Conservation (phyloP, 2,329 filamentous ascomycete species). For the Claviceps capensis region DNA sequence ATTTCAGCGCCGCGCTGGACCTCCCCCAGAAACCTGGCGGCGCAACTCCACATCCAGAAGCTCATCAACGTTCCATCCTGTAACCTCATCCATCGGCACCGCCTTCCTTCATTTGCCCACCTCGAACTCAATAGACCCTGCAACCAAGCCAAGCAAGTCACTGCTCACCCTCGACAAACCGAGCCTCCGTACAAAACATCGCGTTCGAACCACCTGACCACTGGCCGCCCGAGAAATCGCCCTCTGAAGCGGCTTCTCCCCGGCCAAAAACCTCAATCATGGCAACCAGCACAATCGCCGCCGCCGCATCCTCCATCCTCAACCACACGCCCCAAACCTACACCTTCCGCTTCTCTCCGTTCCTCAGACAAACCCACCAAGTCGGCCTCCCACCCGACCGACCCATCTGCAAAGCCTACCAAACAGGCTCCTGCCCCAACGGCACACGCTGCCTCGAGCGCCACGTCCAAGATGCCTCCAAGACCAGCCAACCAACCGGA, state of each 20-base stretch:
- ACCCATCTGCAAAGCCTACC: conserved; percentile 75
- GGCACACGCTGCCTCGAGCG: conserved; percentile 77
- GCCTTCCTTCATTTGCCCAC: background rate
- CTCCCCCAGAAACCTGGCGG: background rate
- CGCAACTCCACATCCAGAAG: background rate
- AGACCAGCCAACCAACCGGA: conserved; percentile 18
- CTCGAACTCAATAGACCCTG: background rate
- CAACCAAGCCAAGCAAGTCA: background rate
- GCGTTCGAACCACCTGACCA: background rate
- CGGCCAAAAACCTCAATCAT: conserved; percentile 9
- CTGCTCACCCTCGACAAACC: background rate
- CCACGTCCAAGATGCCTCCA: conserved; percentile 39
- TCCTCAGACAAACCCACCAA: conserved; percentile 69
- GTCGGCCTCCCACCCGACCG: conserved; percentile 69
- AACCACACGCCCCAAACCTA: conserved; percentile 42
- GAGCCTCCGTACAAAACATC: too few relatives aligned
- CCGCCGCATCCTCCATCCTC: conserved; percentile 33
- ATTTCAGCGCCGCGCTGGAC: background rate
- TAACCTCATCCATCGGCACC: background rate
- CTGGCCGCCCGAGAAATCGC: too few relatives aligned
- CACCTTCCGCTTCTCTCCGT: conserved; percentile 74
- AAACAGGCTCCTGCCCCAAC: conserved; percentile 73
- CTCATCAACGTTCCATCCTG: background rate
- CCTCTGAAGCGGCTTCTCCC: background rate
- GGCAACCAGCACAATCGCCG: conserved; percentile 15